Base-by-base conservation (phyloP, 2,329 filamentous ascomycete species). In the Monilinia aucupariae region DNA sequence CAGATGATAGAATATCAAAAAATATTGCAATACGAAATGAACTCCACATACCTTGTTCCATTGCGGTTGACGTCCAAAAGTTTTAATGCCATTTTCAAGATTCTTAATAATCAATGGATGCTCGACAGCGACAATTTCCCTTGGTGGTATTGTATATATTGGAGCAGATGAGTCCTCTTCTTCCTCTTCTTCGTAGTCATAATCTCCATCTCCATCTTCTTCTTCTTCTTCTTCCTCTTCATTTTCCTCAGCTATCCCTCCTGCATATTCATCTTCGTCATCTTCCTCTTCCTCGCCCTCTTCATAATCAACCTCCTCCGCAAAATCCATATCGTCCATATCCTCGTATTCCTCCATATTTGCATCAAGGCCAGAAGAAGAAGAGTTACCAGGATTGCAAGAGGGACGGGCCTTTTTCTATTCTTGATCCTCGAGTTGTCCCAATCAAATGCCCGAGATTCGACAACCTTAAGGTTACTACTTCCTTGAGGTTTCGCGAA, bases 101-200 rank as follows among this genome's bases (percentile, higher is more conserved):
- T 88, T 85, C 71, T 81, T 82, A 70, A 89, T 76, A 61, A 88
- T 80, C 71, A 83, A 85, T 59, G 87, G 87, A 75, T 89, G 86
- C 71, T 90, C 87, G 53, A 90, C 79, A 65, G 80, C 81, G 61
- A 87, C 79, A 54, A 89, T 76, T 59, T 79, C 76, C 65, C 79
- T 77, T 45, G 75, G 68, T 3, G 83, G 82, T 47, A 88, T 77
- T 10, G 71, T 64, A 70, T 82, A 82, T 71, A 78, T 79, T 0
- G 81, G 79, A 48, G 72, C 72, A n/a, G 59, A 62, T 48, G 34
- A 22, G 10, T 61, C 59, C 39, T 62, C 50, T 55, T 54, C 56
- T 12, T 61, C 59, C 39, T 62, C 50, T 55, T 54, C 56, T 12
- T 59, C 52, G 20, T 58, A 58, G 30, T 61, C 59, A 47, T 49